Percentiles rank a stretch among this genome's conserved stretches.
These are phyloP conservation scores for Trifolium dubium DNA, from an alignment of 306 rosid species.

Conservation along the genomic window DNA sequence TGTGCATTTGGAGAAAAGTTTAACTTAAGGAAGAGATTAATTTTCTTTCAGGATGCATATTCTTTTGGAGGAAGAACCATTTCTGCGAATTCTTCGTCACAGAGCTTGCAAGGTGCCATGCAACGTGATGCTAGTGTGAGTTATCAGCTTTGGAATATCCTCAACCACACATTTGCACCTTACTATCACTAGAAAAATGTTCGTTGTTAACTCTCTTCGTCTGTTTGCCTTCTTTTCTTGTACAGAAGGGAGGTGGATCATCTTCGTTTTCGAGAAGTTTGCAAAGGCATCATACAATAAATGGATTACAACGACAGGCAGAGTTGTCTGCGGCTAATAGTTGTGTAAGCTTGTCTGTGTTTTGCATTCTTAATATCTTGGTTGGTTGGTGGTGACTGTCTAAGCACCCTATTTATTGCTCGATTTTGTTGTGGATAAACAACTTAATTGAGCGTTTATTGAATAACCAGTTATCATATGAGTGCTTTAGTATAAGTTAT, in stretches of 20 bases:
- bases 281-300: conserved; percentile 35
- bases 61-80: conserved; percentile 43
- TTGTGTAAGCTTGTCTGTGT: conserved; percentile 54
- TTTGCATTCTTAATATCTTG: conserved; percentile 32
- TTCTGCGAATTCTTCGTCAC: conserved; percentile 42
- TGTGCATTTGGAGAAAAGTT: neutral
- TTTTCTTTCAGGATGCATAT: conserved; percentile 65
- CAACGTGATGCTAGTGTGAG: conserved; percentile 52
- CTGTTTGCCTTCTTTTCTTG: neutral
- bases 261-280: conserved; percentile 25
- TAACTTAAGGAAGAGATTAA: conserved; percentile 20
- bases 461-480: no score
- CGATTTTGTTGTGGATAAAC: no score
- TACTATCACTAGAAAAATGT: neutral
- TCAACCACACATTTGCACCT: neutral
- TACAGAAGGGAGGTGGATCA: conserved; percentile 8
- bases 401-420: no score
- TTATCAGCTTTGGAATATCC: conserved; percentile 17
- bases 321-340: conserved; percentile 24
- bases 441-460: no score
- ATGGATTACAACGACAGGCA: conserved; percentile 33
- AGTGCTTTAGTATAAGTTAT: no score
- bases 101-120: conserved; percentile 44
- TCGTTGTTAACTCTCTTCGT: neutral
- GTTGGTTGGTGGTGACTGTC: no score